Evolutionary conservation across 2,329 filamentous ascomycete genomes (phyloP).

Genomic region (Beauveria brongniartii): DNA sequence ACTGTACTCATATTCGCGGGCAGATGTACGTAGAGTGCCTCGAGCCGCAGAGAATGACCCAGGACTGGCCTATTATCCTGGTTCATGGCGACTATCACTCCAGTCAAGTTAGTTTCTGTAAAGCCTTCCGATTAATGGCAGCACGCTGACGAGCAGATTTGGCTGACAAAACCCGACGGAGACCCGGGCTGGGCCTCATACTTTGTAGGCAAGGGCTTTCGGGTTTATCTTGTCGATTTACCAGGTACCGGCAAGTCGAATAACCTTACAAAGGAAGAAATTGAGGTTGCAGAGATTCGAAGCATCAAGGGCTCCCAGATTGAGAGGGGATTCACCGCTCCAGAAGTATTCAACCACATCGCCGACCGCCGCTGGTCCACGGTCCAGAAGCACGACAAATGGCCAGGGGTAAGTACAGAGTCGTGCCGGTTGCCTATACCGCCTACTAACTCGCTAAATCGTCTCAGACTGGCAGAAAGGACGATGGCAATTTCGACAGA

Average conservation of each 20-base stretch:
- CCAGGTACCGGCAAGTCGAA: conserved; percentile 31
- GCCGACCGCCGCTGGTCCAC: conserved; percentile 16
- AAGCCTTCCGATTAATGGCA: background rate
- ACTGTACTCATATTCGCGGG: conserved; percentile 16
- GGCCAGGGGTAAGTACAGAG: conserved; percentile 27
- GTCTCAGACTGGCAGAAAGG: conserved; percentile 25
- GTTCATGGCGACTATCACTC: conserved; percentile 30
- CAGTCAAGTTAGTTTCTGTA: conserved; percentile 20
- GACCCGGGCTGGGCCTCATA: conserved; percentile 36
- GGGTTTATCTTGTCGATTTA: conserved; percentile 36
- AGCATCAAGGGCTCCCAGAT: conserved; percentile 17
- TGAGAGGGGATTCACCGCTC: conserved; percentile 26
- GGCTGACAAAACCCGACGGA: conserved; percentile 39
- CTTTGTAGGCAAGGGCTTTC: conserved; percentile 33
- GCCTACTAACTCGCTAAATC: background rate
- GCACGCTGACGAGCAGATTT: conserved; percentile 22
- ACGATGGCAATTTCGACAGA: conserved; percentile 39
- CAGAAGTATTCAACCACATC: conserved; percentile 12
- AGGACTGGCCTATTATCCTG: conserved; percentile 23
- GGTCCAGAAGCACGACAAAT: conserved; percentile 26
- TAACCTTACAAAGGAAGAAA: conserved; percentile 15
- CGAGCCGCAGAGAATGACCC: conserved; percentile 15
- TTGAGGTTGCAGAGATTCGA: conserved; percentile 14
- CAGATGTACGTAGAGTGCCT: conserved; percentile 30
- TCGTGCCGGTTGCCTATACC: background rate